A percentile compares a stretch with the other conserved stretches of the same genome.
These are phyloP conservation scores for Phytopythium delawarense DNA, from an alignment of 352 stramenopile genomes.

Conservation along the genomic window DNA sequence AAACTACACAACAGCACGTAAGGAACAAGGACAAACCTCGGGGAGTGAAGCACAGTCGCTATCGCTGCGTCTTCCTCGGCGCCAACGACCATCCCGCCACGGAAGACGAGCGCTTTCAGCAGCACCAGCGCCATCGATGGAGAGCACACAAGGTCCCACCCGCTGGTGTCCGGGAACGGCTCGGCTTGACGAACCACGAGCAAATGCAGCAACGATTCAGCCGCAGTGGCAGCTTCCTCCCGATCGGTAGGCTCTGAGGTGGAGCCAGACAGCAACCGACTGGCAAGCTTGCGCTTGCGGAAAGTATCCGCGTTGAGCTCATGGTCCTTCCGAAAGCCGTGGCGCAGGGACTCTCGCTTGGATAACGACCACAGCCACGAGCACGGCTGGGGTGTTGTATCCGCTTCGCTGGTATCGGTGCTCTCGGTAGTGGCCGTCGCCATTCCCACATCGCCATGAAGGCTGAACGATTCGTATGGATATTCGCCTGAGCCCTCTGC, in stretches of 20 bases:
- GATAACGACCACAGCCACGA: constrained; percentile 62
- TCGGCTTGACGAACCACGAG: constrained; percentile 35
- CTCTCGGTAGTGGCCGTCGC: background rate
- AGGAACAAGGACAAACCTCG: constrained; percentile 22
- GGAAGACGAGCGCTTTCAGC: constrained; percentile 62
- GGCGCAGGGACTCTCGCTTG: constrained; percentile 26
- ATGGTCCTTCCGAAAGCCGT: constrained; percentile 50
- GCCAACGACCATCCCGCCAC: constrained; percentile 63
- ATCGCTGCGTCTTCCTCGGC: constrained; percentile 65
- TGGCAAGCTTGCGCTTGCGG: constrained; percentile 18
- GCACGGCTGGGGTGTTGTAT: constrained; percentile 11
- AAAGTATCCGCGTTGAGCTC: constrained; percentile 48
- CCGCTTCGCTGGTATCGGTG: background rate
- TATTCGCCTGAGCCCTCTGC: constrained; percentile 14
- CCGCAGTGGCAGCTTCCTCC: background rate
- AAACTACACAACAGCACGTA: background rate
- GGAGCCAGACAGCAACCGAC: constrained; percentile 3
- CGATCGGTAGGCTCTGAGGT: background rate
- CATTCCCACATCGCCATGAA: background rate
- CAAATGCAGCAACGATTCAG: constrained; percentile 24
- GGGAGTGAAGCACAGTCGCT: constrained; percentile 39
- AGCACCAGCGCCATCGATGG: constrained; percentile 39
- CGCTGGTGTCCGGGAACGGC: constrained; percentile 42
- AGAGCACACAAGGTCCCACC: constrained; percentile 63
- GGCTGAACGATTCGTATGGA: constrained; percentile 11